Base-by-base conservation (phyloP, 1,284 basidiomycete species). In the Filobasidium uniguttulatum region DNA sequence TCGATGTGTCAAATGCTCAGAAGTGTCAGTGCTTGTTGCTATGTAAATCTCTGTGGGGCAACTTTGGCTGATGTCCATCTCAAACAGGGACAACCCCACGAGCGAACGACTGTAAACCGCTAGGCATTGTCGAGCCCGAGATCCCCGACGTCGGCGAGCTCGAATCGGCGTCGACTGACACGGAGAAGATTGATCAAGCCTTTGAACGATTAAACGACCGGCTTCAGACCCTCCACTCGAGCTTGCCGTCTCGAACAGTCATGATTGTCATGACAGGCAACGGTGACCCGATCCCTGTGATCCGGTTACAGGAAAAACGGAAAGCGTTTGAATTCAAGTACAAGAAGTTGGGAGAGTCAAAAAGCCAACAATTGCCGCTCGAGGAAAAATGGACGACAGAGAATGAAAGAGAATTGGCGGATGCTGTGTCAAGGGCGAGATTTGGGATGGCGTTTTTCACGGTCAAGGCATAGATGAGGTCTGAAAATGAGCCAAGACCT, bases 261-360 rank as follows among this genome's bases (percentile, higher is more conserved):
- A 64, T 94, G 10, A 70, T 93, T 36, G 72, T 94, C 40, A 80
- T 93, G 60, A 85, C 83, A 0, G 89, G 89, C 0, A 86, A 93
- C 62, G 78, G 80, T 1, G 85, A 91, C 62, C 88, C 90, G 0
- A 76, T 85, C 0, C 71, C 66, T 1, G 88, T 90, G 83, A 71
- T 81, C 1, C 63, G 73, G 22, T 70, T 93, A 19, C 80, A 79
- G 52, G 75, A 75, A 3, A 75, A 80, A 49, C 82, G 86, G 63
- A 67, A 68, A 3, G 73, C 76, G 17, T 91, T 87, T 59, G 88
- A 93, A 60, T 72, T 68, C 29, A 76, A 80, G 26, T 72, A 83
- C 57, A 76, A 78, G 60, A 72, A 71, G 36, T 49, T 63, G 2
- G 66, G 81, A 74, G 55, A 50, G 12, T 52, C 48, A 5, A 49